Percentiles rank a stretch among this genome's conserved stretches.
Evolutionary conservation across 2,329 filamentous ascomycete species (phyloP).

Genomic region (Pseudogymnoascus sp.): DNA sequence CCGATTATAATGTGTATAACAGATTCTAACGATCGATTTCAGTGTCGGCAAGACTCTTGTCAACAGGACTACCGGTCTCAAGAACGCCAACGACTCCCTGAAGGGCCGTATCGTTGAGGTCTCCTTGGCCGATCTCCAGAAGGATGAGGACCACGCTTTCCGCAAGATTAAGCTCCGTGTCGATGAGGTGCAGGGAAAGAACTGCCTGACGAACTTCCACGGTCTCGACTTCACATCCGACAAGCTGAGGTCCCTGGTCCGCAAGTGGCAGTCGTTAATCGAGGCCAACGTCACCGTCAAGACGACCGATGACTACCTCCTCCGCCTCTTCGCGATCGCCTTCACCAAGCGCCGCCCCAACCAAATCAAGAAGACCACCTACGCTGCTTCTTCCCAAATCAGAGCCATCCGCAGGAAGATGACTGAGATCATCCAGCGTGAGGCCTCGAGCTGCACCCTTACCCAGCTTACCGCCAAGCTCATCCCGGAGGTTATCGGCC

Average conservation of each 20-base stretch:
- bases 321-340: constrained; percentile 96
- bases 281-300: constrained; percentile 99
- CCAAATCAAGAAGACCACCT: constrained; percentile 99
- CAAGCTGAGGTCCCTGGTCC: constrained; percentile 97
- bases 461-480: constrained; percentile 97
- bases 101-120: constrained; percentile 99
- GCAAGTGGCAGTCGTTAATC: constrained; percentile 99
- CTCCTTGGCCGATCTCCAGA: constrained; percentile 96
- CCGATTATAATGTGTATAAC: constrained; percentile 14
- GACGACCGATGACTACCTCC: constrained; percentile 99
- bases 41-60: constrained; percentile 99
- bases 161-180: constrained; percentile 98
- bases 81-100: constrained; percentile 98
- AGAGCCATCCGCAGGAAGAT: constrained; percentile 99
- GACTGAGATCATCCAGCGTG: constrained; percentile 96
- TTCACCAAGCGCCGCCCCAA: constrained; percentile 99
- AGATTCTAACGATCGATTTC: constrained; percentile 31
- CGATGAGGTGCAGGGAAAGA: constrained; percentile 99
- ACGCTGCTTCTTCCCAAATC: constrained; percentile 94
- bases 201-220: constrained; percentile 99
- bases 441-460: constrained; percentile 89
- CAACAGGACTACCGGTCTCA: constrained; percentile 98
- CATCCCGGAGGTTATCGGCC: constrained; percentile 97
- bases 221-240: constrained; percentile 99
- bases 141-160: constrained; percentile 99